Conservation (phyloP, 257 asterid genomes). For the Solanum sitiens region DNA sequence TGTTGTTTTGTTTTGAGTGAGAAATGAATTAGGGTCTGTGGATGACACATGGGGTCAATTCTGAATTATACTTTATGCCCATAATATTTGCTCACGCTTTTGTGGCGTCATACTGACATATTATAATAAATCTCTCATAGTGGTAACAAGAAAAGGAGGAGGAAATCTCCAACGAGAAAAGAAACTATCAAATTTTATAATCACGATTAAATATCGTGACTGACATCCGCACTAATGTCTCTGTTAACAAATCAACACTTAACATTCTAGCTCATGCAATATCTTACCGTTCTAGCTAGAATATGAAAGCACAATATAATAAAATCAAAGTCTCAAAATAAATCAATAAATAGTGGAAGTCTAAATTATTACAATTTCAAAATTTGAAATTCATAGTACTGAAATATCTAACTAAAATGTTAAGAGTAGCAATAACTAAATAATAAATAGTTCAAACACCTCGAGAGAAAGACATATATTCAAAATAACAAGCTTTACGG, state of each 20-base stretch:
- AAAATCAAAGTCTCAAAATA: neutral
- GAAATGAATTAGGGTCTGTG: neutral
- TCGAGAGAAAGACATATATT: neutral
- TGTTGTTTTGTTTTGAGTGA: neutral
- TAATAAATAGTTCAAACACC: too few species aligned
- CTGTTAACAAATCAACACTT: neutral
- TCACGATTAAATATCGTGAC: neutral
- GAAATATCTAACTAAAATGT: too few species aligned
- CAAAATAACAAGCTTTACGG: too few species aligned
- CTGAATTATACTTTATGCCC: neutral
- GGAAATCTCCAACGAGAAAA: neutral
- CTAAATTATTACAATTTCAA: too few species aligned
- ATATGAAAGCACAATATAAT: too few species aligned
- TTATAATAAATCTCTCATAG: neutral
- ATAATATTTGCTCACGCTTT: neutral
- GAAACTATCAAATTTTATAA: neutral
- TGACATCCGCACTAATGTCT: neutral
- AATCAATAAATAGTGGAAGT: too few species aligned
- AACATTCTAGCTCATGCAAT: neutral
- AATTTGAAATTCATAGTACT: too few species aligned
- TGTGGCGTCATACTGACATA: neutral
- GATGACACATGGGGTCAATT: slow-evolving; percentile 5
- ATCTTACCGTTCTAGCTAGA: too few species aligned
- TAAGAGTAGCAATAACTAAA: neutral
- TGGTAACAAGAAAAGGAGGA: neutral